Base-by-base conservation (phyloP, 352 stramenopile species). In the Phytophthora nicotianae region DNA sequence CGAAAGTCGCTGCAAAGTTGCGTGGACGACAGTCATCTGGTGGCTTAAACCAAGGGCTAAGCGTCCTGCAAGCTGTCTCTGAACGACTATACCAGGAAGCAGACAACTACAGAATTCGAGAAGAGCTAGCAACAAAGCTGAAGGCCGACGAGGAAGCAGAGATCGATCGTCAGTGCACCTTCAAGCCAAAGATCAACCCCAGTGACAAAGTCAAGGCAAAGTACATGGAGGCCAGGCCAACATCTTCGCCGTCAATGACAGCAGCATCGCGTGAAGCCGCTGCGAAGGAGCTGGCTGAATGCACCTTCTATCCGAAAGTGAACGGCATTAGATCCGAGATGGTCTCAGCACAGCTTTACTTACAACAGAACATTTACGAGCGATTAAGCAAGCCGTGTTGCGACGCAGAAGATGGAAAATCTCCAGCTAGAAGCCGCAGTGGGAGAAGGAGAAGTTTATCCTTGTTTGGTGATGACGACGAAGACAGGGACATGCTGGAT, bases 281-380 rank as follows among this genome's bases (percentile, higher is more conserved):
- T 11, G 77, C 79, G 17, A 81, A 81, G 59, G 86, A 90, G 50
- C 61, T 93, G 17, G 66, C 83, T 20, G 74, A 92, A 59, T 94
- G 86, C 68, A 93, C 86, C 17, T 91, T 94, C 46, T 72, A 79
- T 24, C 86, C 86, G 4, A 89, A 91, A 65, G 79, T 94, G 41
- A 94, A 95, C 57, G 55, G 69, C 2, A 86, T 95, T 55, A 71
- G 73, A 51, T 66, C 74, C 2, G 83, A 90, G 35, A 94, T 95
- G 86, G 69, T 90, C 14, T 92, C 85, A 4, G 87, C 87, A 0
- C 87, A 95, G 56, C 71, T 93, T 46, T 94, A 95, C 37, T 64
- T 93, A 33, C 80, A 91, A 59, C 83, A 95, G 56, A 88, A 95
- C 50, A 93, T 95, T 50, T 93, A 90, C 68, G 83, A 93, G 42